A percentile compares a stretch with the other conserved stretches of the same genome.
Evolutionary conservation across 768 basidiomycete species (phyloP).

Genomic region (Agrocybe pediades): DNA sequence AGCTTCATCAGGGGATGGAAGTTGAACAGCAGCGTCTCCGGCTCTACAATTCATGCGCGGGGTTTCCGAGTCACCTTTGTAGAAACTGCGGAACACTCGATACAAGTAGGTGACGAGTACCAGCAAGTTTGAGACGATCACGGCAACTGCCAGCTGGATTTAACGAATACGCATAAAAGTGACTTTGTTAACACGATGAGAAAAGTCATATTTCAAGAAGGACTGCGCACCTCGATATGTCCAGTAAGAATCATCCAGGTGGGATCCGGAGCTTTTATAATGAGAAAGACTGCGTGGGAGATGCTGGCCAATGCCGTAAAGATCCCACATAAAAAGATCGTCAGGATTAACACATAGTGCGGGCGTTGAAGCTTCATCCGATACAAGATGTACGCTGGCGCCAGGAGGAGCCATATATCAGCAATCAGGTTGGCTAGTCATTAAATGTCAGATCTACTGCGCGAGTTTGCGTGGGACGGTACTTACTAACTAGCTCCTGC

Average conservation of each 20-base stretch:
- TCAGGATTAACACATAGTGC: constrained; percentile 6
- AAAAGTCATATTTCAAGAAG: too few species aligned
- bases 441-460: neutral
- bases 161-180: neutral
- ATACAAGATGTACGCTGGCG: constrained; percentile 12
- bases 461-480: neutral
- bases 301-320: constrained; percentile 12
- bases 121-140: constrained; percentile 4
- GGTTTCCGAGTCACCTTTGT: neutral
- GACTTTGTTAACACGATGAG: neutral
- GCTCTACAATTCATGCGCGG: neutral
- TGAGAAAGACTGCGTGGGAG: constrained; percentile 9
- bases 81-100: constrained; percentile 3
- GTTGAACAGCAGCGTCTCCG: neutral
- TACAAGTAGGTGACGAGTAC: constrained; percentile 7
- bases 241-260: neutral
- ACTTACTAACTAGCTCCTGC: constrained; percentile 1
- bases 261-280: neutral
- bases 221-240: constrained; percentile 11
- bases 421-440: constrained; percentile 7
- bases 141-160: neutral
- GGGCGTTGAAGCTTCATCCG: constrained; percentile 1
- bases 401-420: constrained; percentile 12
- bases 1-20: neutral
- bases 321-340: constrained; percentile 11